These are phyloP conservation scores for Pleurotus salmoneostramineus DNA, from an alignment of 768 basidiomycete genomes.

Conservation along the genomic window DNA sequence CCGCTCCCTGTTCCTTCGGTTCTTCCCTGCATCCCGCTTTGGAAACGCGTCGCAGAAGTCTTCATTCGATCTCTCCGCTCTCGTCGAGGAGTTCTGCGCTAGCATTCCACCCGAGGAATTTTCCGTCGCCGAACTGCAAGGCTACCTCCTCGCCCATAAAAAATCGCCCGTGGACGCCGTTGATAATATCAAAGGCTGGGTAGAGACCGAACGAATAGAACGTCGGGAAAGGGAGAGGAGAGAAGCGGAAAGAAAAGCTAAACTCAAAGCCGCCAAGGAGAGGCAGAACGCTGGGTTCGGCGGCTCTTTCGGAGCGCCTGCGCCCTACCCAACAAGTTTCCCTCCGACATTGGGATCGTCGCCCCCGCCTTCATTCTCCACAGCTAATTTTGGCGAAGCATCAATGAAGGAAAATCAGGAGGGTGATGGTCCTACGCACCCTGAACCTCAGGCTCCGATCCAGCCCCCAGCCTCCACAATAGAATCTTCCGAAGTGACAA, in stretches of 20 bases:
- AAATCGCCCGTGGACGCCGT: conserved; percentile 17
- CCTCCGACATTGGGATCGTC: no score
- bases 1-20: conserved; percentile 41
- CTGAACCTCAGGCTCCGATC: no score
- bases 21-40: conserved; percentile 28
- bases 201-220: conserved; percentile 19
- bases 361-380: no score
- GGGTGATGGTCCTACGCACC: no score
- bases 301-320: no score
- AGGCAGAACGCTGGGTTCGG: background rate
- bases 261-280: conserved; percentile 19
- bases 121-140: conserved; percentile 41
- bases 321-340: no score
- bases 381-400: no score
- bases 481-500: no score
- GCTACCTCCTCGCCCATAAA: conserved; percentile 32
- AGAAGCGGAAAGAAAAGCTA: conserved; percentile 18
- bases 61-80: background rate
- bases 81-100: conserved; percentile 24
- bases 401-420: no score
- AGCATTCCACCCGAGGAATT: conserved; percentile 29
- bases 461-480: no score
- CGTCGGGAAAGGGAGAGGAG: conserved; percentile 15
- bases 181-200: conserved; percentile 22
- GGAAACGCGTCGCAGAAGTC: background rate